Evolutionary conservation across 2,329 filamentous ascomycete genomes (phyloP).

Genomic region (Penicillium sp.): DNA sequence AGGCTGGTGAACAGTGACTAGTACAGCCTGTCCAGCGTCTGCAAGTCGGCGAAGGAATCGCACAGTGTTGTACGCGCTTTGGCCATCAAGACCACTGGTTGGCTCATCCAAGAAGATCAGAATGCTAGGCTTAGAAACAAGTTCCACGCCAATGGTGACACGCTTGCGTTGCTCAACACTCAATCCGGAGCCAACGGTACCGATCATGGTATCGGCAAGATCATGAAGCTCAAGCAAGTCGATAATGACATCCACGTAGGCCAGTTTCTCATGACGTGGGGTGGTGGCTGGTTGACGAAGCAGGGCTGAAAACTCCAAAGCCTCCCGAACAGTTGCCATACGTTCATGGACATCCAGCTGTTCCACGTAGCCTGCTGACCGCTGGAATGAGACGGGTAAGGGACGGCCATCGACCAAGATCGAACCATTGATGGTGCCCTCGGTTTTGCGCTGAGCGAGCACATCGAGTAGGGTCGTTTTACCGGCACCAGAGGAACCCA

Average conservation of each 20-base stretch:
- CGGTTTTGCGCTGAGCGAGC: constrained; percentile 64
- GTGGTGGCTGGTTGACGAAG: constrained; percentile 55
- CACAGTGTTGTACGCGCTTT: constrained; percentile 63
- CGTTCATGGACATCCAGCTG: constrained; percentile 67
- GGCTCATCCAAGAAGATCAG: constrained; percentile 69
- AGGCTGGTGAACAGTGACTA: constrained; percentile 69
- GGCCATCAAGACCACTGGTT: constrained; percentile 64
- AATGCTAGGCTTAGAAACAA: constrained; percentile 64
- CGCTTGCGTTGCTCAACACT: constrained; percentile 66
- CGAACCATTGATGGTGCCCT: constrained; percentile 59
- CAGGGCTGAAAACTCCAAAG: constrained; percentile 63
- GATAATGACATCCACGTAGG: constrained; percentile 62
- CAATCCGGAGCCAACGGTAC: constrained; percentile 41
- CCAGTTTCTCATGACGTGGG: constrained; percentile 57
- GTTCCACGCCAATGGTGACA: constrained; percentile 67
- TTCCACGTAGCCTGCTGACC: constrained; percentile 65
- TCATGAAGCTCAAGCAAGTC: constrained; percentile 60
- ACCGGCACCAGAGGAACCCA: constrained; percentile 74
- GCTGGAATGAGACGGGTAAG: constrained; percentile 59
- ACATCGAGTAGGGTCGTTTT: constrained; percentile 74
- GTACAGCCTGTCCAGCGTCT: constrained; percentile 61
- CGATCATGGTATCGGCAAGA: constrained; percentile 61
- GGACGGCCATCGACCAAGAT: constrained; percentile 64
- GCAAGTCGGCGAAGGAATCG: constrained; percentile 64
- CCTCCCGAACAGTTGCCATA: constrained; percentile 62